These are phyloP conservation scores for Vachellia pachyceras DNA, from an alignment of 306 rosid species.

Conservation along the genomic window DNA sequence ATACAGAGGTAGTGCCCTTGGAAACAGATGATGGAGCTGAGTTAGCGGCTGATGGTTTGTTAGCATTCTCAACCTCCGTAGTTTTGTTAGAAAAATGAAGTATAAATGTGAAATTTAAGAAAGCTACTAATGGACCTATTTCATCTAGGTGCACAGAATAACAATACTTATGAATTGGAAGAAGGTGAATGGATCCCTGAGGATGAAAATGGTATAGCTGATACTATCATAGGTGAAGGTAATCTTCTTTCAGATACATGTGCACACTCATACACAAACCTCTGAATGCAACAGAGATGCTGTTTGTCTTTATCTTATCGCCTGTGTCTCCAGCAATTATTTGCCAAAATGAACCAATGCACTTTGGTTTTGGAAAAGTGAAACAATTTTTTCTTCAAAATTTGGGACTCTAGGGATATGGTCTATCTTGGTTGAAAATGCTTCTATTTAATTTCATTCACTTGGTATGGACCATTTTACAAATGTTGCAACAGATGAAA, in stretches of 20 bases:
- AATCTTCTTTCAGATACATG: not conserved
- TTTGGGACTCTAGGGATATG: not conserved
- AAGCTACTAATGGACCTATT: slow-evolving; percentile 33
- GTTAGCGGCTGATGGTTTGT: slow-evolving; percentile 57
- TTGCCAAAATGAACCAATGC: not conserved
- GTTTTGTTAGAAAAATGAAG: not conserved
- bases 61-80: not conserved
- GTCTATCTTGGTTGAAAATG: slow-evolving; percentile 17
- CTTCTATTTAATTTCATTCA: slow-evolving; percentile 21
- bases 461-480: slow-evolving; percentile 13
- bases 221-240: slow-evolving; percentile 63
- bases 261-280: not conserved
- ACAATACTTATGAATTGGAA: slow-evolving; percentile 45
- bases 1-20: slow-evolving; percentile 45
- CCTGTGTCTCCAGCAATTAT: not conserved
- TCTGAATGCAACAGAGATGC: slow-evolving; percentile 12
- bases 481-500: slow-evolving; percentile 74
- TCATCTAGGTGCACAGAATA: slow-evolving; percentile 44
- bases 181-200: slow-evolving; percentile 58
- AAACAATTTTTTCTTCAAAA: not conserved
- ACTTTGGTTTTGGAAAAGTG: not conserved
- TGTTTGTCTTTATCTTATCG: not conserved
- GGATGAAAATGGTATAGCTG: slow-evolving; percentile 41
- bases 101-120: slow-evolving; percentile 2
- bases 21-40: slow-evolving; percentile 45